phyloP scores from a whole-genome alignment of 345 rosid species.

The Populus simonii region DNA sequence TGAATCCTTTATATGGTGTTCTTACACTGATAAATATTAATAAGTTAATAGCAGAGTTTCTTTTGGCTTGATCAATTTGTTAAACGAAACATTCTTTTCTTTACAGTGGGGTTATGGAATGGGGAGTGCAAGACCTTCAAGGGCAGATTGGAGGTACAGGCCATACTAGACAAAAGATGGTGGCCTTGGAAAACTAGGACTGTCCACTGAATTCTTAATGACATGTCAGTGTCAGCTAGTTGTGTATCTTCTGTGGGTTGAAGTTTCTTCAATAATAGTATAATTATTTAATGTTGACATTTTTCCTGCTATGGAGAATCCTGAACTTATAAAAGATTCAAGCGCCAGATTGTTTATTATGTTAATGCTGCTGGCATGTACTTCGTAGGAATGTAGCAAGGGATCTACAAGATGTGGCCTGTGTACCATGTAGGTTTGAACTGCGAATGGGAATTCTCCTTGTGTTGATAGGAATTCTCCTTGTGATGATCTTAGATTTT shows the following conservation, averaged over 20 bases:
- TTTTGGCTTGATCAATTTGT: neutral
- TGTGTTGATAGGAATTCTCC: neutral
- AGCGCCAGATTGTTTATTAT: neutral
- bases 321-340: neutral
- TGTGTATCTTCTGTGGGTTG: neutral
- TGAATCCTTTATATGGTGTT: neutral
- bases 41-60: neutral
- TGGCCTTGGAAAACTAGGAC: conserved; percentile 9
- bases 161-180: conserved; percentile 47
- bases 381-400: neutral
- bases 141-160: conserved; percentile 88
- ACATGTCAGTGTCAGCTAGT: neutral
- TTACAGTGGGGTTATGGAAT: conserved; percentile 76
- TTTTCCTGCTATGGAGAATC: neutral
- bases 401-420: neutral
- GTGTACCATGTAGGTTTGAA: neutral
- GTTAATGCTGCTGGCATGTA: neutral
- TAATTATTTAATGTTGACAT: neutral
- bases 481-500: neutral
- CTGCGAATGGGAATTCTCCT: neutral
- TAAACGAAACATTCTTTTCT: neutral
- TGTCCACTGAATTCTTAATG: neutral
- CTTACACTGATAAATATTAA: neutral
- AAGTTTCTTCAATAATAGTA: neutral
- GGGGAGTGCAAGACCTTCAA: conserved; percentile 61